phyloP scores from a whole-genome alignment of 805 yeast genomes.

The Candida qinlingensis region DNA sequence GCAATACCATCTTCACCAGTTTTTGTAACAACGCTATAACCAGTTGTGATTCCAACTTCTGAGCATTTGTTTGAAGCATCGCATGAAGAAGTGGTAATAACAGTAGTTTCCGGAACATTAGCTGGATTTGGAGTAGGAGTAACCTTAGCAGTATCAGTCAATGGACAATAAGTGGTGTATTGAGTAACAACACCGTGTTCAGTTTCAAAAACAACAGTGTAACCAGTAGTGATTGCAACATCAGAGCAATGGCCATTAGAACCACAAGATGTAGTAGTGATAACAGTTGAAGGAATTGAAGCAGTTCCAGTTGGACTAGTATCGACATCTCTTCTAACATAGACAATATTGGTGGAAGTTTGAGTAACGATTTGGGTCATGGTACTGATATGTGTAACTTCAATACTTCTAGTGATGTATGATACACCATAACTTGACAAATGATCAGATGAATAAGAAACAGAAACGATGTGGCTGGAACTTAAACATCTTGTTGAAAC shows the following conservation, averaged over 20 bases:
- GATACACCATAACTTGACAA: conserved; percentile 19
- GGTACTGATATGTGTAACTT: conserved; percentile 20
- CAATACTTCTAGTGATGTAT: conserved; percentile 17
- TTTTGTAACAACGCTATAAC: too few species aligned
- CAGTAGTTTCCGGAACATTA: too few species aligned
- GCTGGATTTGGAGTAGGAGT: too few species aligned
- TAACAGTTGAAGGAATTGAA: too few species aligned
- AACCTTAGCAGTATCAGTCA: conserved; percentile 2
- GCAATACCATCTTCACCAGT: too few species aligned
- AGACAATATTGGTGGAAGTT: conserved; percentile 19
- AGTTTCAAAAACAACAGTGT: conserved; percentile 4
- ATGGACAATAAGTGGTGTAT: conserved; percentile 8
- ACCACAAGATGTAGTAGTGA: conserved; percentile 4
- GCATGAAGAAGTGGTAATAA: too few species aligned
- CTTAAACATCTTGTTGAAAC: conserved; percentile 21
- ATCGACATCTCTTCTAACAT: conserved; percentile 6
- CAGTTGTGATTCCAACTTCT: too few species aligned
- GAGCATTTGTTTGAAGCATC: too few species aligned
- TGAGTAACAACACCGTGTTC: conserved; percentile 1
- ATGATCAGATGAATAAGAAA: conserved; percentile 16
- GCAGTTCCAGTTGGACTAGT: background rate
- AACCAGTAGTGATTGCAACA: conserved; percentile 5
- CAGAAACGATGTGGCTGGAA: conserved; percentile 14
- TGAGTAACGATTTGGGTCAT: conserved; percentile 16
- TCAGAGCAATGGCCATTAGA: conserved; percentile 1